phyloP scores from a whole-genome alignment of 2,329 filamentous ascomycete species.

The Penicillium aurantiogriseum region DNA sequence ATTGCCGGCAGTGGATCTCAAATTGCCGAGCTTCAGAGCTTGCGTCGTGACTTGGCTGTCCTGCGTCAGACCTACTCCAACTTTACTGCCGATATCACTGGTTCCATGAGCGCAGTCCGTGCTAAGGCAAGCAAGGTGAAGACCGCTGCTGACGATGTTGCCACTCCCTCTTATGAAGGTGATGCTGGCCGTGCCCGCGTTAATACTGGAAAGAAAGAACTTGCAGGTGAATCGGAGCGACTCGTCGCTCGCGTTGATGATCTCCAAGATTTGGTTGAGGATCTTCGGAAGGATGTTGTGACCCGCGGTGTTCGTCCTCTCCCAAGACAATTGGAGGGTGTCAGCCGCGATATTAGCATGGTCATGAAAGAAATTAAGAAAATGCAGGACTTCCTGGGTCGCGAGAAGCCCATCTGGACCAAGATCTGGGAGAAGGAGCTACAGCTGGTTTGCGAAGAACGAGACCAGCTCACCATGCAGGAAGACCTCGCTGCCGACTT shows the following conservation, averaged over 20 bases:
- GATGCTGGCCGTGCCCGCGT: conserved; percentile 85
- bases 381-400: conserved; percentile 86
- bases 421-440: conserved; percentile 99
- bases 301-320: conserved; percentile 85
- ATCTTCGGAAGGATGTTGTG: conserved; percentile 95
- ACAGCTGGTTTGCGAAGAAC: conserved; percentile 91
- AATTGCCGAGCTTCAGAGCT: conserved; percentile 72
- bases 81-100: conserved; percentile 83
- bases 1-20: conserved; percentile 56
- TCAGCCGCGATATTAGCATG: conserved; percentile 80
- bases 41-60: conserved; percentile 85
- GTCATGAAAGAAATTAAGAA: conserved; percentile 86
- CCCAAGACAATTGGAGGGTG: conserved; percentile 82
- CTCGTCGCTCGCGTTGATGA: conserved; percentile 92
- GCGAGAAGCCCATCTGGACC: conserved; percentile 95
- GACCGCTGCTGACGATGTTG: conserved; percentile 66
- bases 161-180: conserved; percentile 69
- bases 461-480: conserved; percentile 91
- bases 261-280: conserved; percentile 94
- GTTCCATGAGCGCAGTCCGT: conserved; percentile 80
- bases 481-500: conserved; percentile 92
- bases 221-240: conserved; percentile 83
- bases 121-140: conserved; percentile 81
- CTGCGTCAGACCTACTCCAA: conserved; percentile 89
- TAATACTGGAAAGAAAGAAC: conserved; percentile 77